Percentiles rank a stretch among this genome's conserved stretches.
Conservation (phyloP, 306 rosid genomes). For the Vicia faba region DNA sequence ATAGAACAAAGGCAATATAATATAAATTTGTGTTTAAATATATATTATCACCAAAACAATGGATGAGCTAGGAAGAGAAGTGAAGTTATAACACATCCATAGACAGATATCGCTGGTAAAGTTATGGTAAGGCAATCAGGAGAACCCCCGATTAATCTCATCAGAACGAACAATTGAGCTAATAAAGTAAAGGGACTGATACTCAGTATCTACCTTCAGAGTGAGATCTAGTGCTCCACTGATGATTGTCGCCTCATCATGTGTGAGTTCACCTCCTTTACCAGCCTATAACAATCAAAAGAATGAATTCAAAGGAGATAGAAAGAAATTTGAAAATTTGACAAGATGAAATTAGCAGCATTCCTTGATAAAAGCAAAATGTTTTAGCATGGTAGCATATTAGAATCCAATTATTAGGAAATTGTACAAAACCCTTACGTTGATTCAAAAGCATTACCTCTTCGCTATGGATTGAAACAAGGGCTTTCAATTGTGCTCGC, state of each 20-base stretch:
- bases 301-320: slow-evolving; percentile 24
- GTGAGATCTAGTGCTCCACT: slow-evolving; percentile 96
- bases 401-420: slow-evolving; percentile 31
- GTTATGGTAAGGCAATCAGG: slow-evolving; percentile 15
- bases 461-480: slow-evolving; percentile 83
- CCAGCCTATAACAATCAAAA: slow-evolving; percentile 68
- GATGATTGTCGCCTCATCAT: slow-evolving; percentile 89
- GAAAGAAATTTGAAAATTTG: slow-evolving; percentile 12
- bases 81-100: slow-evolving; percentile 17
- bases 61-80: slow-evolving; percentile 23
- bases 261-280: slow-evolving; percentile 97
- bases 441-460: slow-evolving; percentile 74
- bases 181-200: slow-evolving; percentile 14
- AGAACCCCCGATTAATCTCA: slow-evolving; percentile 18
- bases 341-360: slow-evolving; percentile 27
- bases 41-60: slow-evolving; percentile 28
- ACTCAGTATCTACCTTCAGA: slow-evolving; percentile 58
- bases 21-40: slow-evolving; percentile 8
- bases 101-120: slow-evolving; percentile 5
- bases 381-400: slow-evolving; percentile 1
- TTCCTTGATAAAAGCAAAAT: slow-evolving; percentile 12
- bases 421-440: slow-evolving; percentile 52
- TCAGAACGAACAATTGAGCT: slow-evolving; percentile 32
- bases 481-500: slow-evolving; percentile 92
- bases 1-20: slow-evolving; percentile 31